Evolutionary conservation across 805 yeast species (phyloP).

Genomic region (Ogataea minuta): DNA sequence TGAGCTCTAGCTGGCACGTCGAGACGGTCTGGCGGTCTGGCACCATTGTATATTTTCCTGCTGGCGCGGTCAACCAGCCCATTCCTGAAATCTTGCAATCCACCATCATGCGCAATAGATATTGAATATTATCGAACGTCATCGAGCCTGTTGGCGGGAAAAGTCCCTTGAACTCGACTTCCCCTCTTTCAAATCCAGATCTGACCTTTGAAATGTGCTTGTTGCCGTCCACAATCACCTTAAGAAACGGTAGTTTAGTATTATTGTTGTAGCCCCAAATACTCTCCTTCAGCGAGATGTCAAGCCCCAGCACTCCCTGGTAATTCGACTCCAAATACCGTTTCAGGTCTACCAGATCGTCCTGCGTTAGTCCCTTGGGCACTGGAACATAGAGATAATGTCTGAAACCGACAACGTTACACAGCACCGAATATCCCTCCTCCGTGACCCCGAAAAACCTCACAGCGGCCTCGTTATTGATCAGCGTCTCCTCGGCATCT

Average conservation of each 20-base stretch:
- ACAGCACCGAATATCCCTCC: conserved; percentile 83
- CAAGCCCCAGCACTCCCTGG: conserved; percentile 62
- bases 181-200: conserved; percentile 81
- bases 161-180: conserved; percentile 58
- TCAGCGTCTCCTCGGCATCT: conserved; percentile 83
- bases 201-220: conserved; percentile 66
- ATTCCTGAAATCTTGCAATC: conserved; percentile 92
- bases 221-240: conserved; percentile 65
- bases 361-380: conserved; percentile 69
- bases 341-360: conserved; percentile 48
- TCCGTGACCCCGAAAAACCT: conserved; percentile 91
- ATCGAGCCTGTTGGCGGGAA: conserved; percentile 60
- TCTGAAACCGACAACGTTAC: conserved; percentile 83
- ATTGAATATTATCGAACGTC: conserved; percentile 89
- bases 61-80: conserved; percentile 95
- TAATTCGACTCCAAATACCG: conserved; percentile 47
- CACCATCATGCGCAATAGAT: conserved; percentile 80
- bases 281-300: conserved; percentile 70
- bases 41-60: conserved; percentile 58
- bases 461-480: conserved; percentile 59
- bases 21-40: conserved; percentile 46
- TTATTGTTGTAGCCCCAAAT: conserved; percentile 93
- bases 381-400: conserved; percentile 93
- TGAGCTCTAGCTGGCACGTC: conserved; percentile 82
- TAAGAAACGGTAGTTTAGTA: conserved; percentile 73